Percentiles rank a stretch among this genome's conserved stretches.
These are phyloP conservation scores for Pseudogymnoascus sp. DNA, from an alignment of 2,329 filamentous ascomycete species.

Conservation along the genomic window DNA sequence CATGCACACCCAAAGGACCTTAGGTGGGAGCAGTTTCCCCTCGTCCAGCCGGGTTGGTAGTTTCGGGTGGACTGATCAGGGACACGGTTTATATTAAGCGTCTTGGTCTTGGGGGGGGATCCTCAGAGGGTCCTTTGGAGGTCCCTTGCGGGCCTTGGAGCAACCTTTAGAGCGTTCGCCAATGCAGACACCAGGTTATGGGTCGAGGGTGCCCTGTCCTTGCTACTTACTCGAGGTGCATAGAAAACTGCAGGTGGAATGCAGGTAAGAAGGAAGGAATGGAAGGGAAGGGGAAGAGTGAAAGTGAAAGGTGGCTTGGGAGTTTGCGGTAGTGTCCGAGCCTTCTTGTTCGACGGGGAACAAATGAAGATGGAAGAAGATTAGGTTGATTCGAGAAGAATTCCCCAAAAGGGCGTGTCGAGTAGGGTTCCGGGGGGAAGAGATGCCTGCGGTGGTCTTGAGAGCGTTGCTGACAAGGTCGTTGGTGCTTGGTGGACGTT, in stretches of 20 bases:
- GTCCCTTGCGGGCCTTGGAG: not conserved
- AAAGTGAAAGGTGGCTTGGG: not conserved
- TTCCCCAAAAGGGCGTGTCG: not conserved
- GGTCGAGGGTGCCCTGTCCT: not conserved
- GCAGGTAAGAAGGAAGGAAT: not conserved
- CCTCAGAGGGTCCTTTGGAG: not conserved
- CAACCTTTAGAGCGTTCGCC: not conserved
- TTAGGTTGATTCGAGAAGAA: not conserved
- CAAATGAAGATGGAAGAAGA: not conserved
- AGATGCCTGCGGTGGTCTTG: not conserved
- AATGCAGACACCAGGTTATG: not conserved
- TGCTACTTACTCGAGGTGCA: not conserved
- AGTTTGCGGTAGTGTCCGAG: not conserved
- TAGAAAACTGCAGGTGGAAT: not conserved
- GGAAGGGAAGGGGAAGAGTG: not conserved
- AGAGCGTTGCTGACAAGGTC: not conserved
- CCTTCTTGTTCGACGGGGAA: not conserved
- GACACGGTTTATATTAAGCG: not conserved
- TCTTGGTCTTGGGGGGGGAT: not conserved
- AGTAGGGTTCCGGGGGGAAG: not conserved
- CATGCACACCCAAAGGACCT: not conserved
- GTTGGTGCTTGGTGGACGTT: not conserved
- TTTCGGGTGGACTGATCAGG: not conserved
- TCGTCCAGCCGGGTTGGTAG: slow-evolving; percentile 1
- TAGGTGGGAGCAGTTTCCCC: not conserved